Percentiles rank a stretch among this genome's conserved stretches.
phyloP scores from a whole-genome alignment of 805 yeast species.

The Lipomyces yamadae region DNA sequence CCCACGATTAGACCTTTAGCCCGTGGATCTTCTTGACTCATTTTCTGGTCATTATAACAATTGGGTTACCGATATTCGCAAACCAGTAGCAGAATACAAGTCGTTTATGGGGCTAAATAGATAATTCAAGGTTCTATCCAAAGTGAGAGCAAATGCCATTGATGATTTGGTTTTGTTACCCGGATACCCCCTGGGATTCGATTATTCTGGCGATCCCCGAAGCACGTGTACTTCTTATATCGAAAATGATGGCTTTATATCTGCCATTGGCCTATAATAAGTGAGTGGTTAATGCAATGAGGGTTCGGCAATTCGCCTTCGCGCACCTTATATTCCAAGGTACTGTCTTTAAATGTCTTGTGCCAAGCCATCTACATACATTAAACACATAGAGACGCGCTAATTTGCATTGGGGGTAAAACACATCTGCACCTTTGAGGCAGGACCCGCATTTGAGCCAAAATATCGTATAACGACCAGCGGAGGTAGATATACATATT shows the following conservation, averaged over 20 bases:
- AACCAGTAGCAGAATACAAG: not conserved
- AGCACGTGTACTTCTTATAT: not conserved
- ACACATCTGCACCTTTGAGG: no score
- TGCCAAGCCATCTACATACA: no score
- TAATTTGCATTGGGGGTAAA: no score
- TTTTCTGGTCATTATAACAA: constrained; percentile 14
- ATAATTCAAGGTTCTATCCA: not conserved
- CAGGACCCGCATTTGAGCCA: no score
- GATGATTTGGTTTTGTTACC: not conserved
- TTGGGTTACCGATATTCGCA: not conserved
- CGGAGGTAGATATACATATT: no score
- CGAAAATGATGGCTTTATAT: not conserved
- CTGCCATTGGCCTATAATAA: no score
- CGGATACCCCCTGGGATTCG: not conserved
- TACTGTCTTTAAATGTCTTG: no score
- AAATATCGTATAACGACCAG: no score
- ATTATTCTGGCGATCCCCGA: not conserved
- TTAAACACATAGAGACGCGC: no score
- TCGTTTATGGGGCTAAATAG: not conserved
- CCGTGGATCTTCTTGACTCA: constrained; percentile 15
- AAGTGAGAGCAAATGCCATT: not conserved
- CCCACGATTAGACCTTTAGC: constrained; percentile 63
- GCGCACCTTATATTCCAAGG: no score
- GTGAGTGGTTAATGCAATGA: no score
- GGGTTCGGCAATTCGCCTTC: no score